Evolutionary conservation across 2,329 filamentous ascomycete species (phyloP), one percentile per base, ranked within the genome.

Genomic region (Arthrobotrys sinensis): DNA sequence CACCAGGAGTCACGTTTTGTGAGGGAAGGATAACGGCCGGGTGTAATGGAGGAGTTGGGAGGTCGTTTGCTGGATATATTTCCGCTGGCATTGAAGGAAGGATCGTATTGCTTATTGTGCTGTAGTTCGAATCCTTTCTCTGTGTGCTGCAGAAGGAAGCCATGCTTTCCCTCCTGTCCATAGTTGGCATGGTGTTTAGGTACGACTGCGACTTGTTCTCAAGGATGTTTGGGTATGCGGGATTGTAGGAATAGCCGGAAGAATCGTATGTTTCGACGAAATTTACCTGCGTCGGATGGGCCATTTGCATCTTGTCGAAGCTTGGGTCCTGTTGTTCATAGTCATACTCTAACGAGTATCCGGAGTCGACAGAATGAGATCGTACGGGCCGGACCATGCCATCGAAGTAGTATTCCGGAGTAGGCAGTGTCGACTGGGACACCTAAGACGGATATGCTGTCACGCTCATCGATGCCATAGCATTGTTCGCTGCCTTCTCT

Each of bases 321-420:
- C 53, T 78, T 38, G 32, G 67, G 62, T 78, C 75, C 36, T 78
- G 75, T 16, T 78, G 75, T 62, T 78, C 75, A 53, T 78, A 78
- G 24, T 80, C 80, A 53, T 81, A 80, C 46, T 82, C 80, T 28
- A 81, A 80, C 46, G 82, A 83, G 86, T 81, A 83, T 85, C 80
- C 83, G 86, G 72, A 83, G 85, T 84, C 34, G 84, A 83, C 45
- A 81, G 80, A 80, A 85, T 86, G 43, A 83, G 82, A 80, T 86
- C 86, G 79, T 84, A 85, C 34, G 80, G 80, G 71, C 76, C 81
- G 40, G 81, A 83, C 65, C 85, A 85, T 43, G 83, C 81, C 34
- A 82, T 94, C 92, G 48, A 92, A 92, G 85, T 91, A 93, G 69
- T 91, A 92, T 64, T 93, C 92, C 16, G 92, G 93, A 10, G 92